Percentiles rank a stretch among this genome's conserved stretches.
Evolutionary conservation across 108 stramenopile genomes (phyloP).

Genomic region (Nannochloropsis gaditana): DNA sequence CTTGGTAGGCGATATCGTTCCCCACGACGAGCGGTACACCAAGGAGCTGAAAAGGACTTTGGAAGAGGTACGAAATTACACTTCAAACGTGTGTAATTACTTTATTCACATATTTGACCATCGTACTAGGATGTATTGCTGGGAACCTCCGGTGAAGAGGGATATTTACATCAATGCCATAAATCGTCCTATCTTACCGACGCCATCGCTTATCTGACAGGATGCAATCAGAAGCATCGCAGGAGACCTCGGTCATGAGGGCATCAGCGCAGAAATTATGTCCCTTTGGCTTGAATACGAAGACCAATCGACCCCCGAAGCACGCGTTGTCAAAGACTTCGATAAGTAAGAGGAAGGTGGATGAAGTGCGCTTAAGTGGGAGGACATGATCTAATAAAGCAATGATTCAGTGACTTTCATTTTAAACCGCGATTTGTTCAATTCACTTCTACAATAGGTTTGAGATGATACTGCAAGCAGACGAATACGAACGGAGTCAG

Average conservation of each 20-base stretch:
- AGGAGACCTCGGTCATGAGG: background rate
- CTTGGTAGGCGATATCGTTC: conserved; percentile 55
- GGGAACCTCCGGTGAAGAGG: too few relatives aligned
- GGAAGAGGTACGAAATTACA: conserved; percentile 35
- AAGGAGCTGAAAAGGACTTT: conserved; percentile 49
- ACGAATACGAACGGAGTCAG: conserved; percentile 50
- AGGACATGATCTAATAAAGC: background rate
- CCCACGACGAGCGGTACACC: conserved; percentile 29
- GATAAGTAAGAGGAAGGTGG: conserved; percentile 39
- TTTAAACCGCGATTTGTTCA: background rate
- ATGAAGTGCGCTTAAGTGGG: background rate
- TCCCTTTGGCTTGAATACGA: conserved; percentile 46
- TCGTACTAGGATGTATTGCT: too few relatives aligned
- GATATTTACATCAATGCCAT: too few relatives aligned
- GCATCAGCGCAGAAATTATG: background rate
- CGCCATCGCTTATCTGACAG: background rate
- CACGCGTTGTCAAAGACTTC: conserved; percentile 48
- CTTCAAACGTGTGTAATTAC: background rate
- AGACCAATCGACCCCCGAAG: conserved; percentile 45
- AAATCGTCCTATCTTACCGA: too few relatives aligned
- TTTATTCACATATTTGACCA: background rate
- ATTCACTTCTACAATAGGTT: conserved; percentile 13
- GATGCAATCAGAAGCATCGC: background rate
- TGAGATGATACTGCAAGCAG: conserved; percentile 57
- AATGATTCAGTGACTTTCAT: background rate